Evolutionary conservation across 805 yeast genomes (phyloP).

Genomic region (Lipomyces chichibuensis): DNA sequence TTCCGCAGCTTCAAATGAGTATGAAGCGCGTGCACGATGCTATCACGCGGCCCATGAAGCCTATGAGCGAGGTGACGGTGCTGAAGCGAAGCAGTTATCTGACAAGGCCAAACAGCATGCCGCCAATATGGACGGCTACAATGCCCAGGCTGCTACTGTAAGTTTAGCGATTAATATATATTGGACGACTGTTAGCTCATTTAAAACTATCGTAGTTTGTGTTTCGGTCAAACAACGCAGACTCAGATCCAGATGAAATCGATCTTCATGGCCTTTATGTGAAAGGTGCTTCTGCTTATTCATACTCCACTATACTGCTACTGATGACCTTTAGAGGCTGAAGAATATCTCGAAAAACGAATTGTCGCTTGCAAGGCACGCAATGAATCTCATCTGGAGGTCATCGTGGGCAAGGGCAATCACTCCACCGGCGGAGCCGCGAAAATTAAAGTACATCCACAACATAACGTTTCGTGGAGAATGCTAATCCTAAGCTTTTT

Average conservation of each 20-base stretch:
- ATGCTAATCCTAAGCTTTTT: not conserved
- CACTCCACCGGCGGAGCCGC: conserved; percentile 84
- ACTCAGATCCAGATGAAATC: conserved; percentile 81
- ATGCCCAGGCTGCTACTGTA: conserved; percentile 71
- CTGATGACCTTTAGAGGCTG: conserved; percentile 60
- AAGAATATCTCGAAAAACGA: conserved; percentile 71
- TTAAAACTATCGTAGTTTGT: conserved; percentile 55
- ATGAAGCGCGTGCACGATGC: conserved; percentile 56
- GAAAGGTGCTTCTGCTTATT: conserved; percentile 44
- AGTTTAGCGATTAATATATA: not conserved
- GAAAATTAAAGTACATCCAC: conserved; percentile 56
- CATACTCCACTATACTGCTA: not conserved
- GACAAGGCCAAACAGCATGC: conserved; percentile 65
- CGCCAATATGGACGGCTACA: conserved; percentile 65
- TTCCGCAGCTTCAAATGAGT: conserved; percentile 65
- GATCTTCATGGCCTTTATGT: conserved; percentile 92
- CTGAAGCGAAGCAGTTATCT: conserved; percentile 71
- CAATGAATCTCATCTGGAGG: conserved; percentile 65
- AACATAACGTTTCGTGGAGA: not conserved
- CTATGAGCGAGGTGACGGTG: conserved; percentile 71
- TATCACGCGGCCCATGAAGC: conserved; percentile 76
- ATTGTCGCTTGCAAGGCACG: conserved; percentile 63
- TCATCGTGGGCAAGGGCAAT: conserved; percentile 90
- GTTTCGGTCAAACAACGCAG: conserved; percentile 83
- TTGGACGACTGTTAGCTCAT: not conserved